Evolutionary conservation across 208 protist genomes (phyloP).

Genomic region (Trichomonas tenax): DNA sequence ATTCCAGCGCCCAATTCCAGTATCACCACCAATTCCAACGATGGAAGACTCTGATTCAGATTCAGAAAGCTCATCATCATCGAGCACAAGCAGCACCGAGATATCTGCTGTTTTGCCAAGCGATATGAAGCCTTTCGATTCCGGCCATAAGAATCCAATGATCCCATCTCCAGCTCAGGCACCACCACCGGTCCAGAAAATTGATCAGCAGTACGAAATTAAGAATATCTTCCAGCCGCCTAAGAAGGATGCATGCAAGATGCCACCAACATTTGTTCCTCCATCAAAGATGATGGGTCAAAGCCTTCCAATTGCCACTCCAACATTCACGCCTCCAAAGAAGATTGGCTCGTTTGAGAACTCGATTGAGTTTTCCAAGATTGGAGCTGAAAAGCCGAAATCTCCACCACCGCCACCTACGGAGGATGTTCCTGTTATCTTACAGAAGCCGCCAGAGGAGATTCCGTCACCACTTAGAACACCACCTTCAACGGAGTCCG

Average conservation of each 20-base stretch:
- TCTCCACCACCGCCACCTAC: not conserved
- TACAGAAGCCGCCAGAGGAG: not conserved
- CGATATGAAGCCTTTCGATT: not conserved
- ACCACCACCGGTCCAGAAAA: not conserved
- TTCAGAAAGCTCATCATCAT: not conserved
- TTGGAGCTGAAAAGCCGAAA: not conserved
- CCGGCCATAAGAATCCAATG: too few species aligned
- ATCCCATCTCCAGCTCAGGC: not conserved
- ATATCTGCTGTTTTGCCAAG: not conserved
- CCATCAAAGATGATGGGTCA: not conserved
- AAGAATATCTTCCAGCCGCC: not conserved
- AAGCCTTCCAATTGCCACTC: not conserved
- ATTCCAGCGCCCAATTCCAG: too few species aligned
- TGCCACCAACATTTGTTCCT: not conserved
- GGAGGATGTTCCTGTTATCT: not conserved
- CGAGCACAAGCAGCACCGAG: not conserved
- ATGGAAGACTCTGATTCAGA: not conserved
- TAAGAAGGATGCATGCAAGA: not conserved
- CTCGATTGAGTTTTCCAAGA: not conserved
- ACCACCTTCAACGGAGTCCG: not conserved
- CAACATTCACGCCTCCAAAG: not conserved
- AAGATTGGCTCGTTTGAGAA: not conserved
- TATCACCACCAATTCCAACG: not conserved
- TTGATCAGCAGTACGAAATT: not conserved
- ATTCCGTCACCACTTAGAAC: not conserved